Conservation (phyloP, 75 land plant genomes). For the Picea sitchensis region DNA sequence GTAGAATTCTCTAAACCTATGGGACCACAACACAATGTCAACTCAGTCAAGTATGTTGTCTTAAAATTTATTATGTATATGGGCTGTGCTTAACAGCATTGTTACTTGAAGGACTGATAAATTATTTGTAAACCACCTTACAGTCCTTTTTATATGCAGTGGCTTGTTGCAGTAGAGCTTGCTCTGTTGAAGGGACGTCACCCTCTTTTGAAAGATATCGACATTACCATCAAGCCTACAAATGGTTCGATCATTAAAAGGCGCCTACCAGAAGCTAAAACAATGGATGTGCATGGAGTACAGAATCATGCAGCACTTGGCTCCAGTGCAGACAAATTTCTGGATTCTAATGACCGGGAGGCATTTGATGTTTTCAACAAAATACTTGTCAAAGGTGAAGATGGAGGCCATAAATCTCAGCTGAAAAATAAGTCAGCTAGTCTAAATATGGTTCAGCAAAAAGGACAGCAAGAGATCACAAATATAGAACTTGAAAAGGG, state of each 20-base stretch:
- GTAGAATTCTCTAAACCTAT: not conserved
- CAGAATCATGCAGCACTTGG: slow-evolving; percentile 2
- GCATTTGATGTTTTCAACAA: not conserved
- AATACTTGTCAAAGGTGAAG: not conserved
- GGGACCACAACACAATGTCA: not conserved
- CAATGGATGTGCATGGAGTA: not conserved
- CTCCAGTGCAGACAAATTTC: not conserved
- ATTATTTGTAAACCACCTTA: not conserved
- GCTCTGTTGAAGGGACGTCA: slow-evolving; percentile 94
- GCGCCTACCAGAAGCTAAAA: not conserved
- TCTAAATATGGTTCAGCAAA: not conserved
- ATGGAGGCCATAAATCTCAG: not conserved
- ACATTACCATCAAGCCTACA: slow-evolving; percentile 53
- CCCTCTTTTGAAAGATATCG: slow-evolving; percentile 76
- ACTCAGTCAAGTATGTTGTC: not conserved
- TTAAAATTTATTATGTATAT: not conserved
- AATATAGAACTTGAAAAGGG: not conserved
- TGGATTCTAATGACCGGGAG: not conserved
- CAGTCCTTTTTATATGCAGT: slow-evolving; percentile 45
- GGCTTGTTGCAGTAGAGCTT: slow-evolving; percentile 96
- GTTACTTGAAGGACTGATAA: not conserved
- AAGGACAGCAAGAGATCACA: not conserved
- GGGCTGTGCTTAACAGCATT: not conserved
- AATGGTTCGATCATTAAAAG: slow-evolving; percentile 27
- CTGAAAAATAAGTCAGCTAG: not conserved